Evolutionary conservation across 73 alveolate genomes (phyloP), one percentile per base, ranked within the genome.

Genomic region (Uronychia setigera): DNA sequence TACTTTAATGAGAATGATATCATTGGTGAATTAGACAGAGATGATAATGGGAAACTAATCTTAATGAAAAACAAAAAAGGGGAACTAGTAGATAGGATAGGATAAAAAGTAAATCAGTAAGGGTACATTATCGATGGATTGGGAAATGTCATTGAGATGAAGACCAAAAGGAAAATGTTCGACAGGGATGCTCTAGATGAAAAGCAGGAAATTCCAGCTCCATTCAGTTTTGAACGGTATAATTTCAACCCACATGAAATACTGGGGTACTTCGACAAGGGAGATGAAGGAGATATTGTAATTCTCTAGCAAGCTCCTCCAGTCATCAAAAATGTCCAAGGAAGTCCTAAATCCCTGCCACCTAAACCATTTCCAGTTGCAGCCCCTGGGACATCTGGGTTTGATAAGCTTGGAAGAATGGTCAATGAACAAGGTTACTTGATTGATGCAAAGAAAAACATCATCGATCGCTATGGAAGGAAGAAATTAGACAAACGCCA

Each of bases 171-270:
- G 67, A 81, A 74, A 57, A 89, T 89, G 95, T 89, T 89, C 77
- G 87, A 59, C 1, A 26, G 74, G 33, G 80, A 78, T 33, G 84
- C 82, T 29, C 58, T 89, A 1, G 84, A 77, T 81, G 87, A 80
- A 26, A 83, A 84, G 29, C 89, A 90, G 1, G 95, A 89, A 33
- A 35, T 89, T 1, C 95, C 95, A 1, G 91, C 87, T 33, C 92
- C 95, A 26, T 89, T 89, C 80, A 33, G 79, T 29, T 84, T 84
- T 35, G 92, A 89, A 80, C 83, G 85, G 67, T 79, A 58, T 58
- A 84, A 84, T 32, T 89, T 89, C 67, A 89, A 89, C 75, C 78
- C 74, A n/a, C 92, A 89, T 79, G 91, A 89, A n/a, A 82, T 84
- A 5, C 31, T 81, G 9, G 95, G 95, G 0, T 81, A 60, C 80